Evolutionary conservation across 2,329 filamentous ascomycete species (phyloP).

Genomic region (Nemania sp.): DNA sequence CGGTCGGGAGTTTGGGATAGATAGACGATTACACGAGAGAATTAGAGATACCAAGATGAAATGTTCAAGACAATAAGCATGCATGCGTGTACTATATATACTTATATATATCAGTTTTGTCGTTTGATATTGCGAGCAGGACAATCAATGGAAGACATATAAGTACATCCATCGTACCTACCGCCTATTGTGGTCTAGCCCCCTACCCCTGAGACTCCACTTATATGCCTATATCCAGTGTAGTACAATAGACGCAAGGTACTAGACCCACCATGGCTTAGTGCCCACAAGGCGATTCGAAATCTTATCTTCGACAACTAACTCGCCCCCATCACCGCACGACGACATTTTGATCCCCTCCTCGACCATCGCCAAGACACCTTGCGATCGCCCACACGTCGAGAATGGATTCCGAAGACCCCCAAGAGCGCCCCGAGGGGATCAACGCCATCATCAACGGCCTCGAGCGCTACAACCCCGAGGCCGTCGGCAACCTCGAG

Average conservation of each 20-base stretch:
- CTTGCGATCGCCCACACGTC: constrained; percentile 38
- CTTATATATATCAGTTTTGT: no score
- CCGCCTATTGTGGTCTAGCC: no score
- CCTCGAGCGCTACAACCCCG: constrained; percentile 97
- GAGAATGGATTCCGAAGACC: constrained; percentile 78
- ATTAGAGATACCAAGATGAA: constrained; percentile 26
- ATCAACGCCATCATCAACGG: constrained; percentile 95
- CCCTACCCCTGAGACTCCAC: constrained; percentile 1
- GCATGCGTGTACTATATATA: no score
- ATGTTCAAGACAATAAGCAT: not conserved
- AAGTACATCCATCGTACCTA: no score
- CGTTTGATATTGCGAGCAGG: no score
- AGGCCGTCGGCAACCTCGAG: constrained; percentile 92
- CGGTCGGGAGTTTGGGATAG: constrained; percentile 16
- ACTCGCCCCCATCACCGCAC: constrained; percentile 37
- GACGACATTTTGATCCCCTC: constrained; percentile 33
- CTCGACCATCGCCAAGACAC: constrained; percentile 33
- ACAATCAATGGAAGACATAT: no score
- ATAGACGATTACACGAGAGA: constrained; percentile 18
- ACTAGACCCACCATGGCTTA: constrained; percentile 23
- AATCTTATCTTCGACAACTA: constrained; percentile 33
- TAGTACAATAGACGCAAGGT: constrained; percentile 1
- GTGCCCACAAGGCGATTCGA: constrained; percentile 39
- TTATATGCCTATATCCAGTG: constrained; percentile 7
- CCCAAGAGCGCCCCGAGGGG: constrained; percentile 87